Evolutionary conservation across 345 rosid species (phyloP), one percentile per base, ranked within the genome.

Genomic region (Eucalyptus curtisii): DNA sequence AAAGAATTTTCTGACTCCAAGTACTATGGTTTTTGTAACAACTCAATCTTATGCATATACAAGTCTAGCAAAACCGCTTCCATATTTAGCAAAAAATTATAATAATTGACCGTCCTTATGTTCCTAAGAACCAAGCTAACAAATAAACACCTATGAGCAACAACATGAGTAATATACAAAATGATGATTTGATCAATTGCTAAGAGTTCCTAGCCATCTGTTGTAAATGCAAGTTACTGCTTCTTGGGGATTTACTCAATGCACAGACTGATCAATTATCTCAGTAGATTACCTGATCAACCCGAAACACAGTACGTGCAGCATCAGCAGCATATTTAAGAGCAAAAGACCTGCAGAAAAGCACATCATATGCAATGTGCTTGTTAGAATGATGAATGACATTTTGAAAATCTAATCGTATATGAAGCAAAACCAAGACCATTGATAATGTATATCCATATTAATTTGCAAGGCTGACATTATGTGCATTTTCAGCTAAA

Each of bases 291-390:
- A 96, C 99, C 99, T 95, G 98, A 91, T 98, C 99, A 66, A 98
- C 99, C 33, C 99, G 93, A 92, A 96, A 90, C n/a, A 97, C 99
- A 22, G 99, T 95, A 94, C 98, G 94, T 86, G 99, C 99, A 89
- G 99, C 99, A 92, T 98, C 99, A 27, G 99, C 95, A 90, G 99
- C 97, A 89, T 93, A 96, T 91, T 95, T 95, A 97, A 97, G 96
- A 87, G 99, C 99, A 89, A 94, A 96, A 57, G 91, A 91, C 95
- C 99, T 98, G 92, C 86, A 88, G 49, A 40, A 76, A 2, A 76
- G 84, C 47, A 76, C 30, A 20, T 76, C 42, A 40, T 76, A 81
- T 27, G 53, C 49, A 86, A 86, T 49, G 37, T 55, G 30, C 30
- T 22, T 7, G 64, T 20, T 86, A 19, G 10, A 40, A 76, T 20